These are phyloP conservation scores for Ustilago esculenta DNA, from an alignment of 1,284 basidiomycete genomes.

Conservation along the genomic window DNA sequence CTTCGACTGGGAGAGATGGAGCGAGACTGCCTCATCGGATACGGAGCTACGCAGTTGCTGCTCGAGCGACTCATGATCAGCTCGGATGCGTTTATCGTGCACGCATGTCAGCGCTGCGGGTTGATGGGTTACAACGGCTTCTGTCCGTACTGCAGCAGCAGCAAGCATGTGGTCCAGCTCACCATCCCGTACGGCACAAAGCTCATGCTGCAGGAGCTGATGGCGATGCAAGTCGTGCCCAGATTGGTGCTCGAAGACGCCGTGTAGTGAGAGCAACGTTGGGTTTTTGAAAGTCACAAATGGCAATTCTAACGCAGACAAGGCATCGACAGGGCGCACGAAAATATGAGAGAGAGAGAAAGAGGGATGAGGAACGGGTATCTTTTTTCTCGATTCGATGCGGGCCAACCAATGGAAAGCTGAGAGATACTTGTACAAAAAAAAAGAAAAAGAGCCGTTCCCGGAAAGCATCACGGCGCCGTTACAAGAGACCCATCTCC, in stretches of 20 bases:
- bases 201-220: conserved; percentile 92
- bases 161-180: conserved; percentile 92
- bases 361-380: no score
- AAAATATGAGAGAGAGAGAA: no score
- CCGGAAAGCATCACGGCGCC: no score
- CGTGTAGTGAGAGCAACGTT: conserved; percentile 7
- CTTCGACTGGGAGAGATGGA: conserved; percentile 99
- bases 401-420: no score
- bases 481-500: conserved; percentile 37
- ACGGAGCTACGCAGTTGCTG: conserved; percentile 85
- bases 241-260: conserved; percentile 67
- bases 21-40: conserved; percentile 77
- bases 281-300: no score
- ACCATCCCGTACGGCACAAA: conserved; percentile 99
- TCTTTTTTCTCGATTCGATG: no score
- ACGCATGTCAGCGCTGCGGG: conserved; percentile 93
- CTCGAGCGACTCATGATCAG: conserved; percentile 94
- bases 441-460: no score
- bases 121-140: conserved; percentile 85
- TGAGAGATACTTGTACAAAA: no score
- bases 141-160: conserved; percentile 80
- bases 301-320: no score
- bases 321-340: no score
- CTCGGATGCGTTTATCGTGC: conserved; percentile 93
- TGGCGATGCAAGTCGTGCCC: conserved; percentile 70